Base-by-base conservation (phyloP, 2,329 filamentous ascomycete genomes). In the Colletotrichum liriopes region DNA sequence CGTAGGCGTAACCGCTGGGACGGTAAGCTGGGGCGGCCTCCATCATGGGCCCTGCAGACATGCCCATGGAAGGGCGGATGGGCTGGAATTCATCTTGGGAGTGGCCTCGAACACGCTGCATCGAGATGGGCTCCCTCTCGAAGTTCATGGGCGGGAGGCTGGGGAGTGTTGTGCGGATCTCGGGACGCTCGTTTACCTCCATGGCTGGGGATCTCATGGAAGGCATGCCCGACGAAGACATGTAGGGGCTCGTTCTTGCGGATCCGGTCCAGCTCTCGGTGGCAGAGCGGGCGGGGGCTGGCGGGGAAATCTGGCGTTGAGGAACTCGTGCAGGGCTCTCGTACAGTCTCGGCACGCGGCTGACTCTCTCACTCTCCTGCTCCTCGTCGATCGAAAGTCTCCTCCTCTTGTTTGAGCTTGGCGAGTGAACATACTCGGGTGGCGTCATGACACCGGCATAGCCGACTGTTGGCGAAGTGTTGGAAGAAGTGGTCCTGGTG, bases 351-450 rank as follows among this genome's bases (percentile, higher is more conserved):
- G 87, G 87, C 18, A 88, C 80, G 52, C 84, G 85, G 73, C 82
- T 85, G 4, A 78, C 79, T 56, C 84, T 80, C 65, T 85, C 81
- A 8, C 49, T 72, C 37, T 85, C 83, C 41, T 77, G 77, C 35
- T 84, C 83, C 26, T 82, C 79, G 4, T 86, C 85, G 63, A 81
- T 77, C 2, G 84, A 86, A 9, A 84, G 74, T 23, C 86, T 83
- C 74, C 84, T 84, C 72, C 86, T 83, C 80, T 89, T 89, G 76
- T 79, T 82, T n/a, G 79, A 78, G 72, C 77, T 83, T 35, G 87
- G 83, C 39, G 87, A 88, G 78, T 88, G 82, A 16, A 85, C 77
- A 74, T 89, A 89, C 67, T 87, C 84, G 12, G 86, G 83, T 5
- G 84, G 82, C 51, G 82, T 82, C 71, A 78, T 73, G 65, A 77